phyloP scores from a whole-genome alignment of 2,329 filamentous ascomycete species.

The Xylariaceae sp. region DNA sequence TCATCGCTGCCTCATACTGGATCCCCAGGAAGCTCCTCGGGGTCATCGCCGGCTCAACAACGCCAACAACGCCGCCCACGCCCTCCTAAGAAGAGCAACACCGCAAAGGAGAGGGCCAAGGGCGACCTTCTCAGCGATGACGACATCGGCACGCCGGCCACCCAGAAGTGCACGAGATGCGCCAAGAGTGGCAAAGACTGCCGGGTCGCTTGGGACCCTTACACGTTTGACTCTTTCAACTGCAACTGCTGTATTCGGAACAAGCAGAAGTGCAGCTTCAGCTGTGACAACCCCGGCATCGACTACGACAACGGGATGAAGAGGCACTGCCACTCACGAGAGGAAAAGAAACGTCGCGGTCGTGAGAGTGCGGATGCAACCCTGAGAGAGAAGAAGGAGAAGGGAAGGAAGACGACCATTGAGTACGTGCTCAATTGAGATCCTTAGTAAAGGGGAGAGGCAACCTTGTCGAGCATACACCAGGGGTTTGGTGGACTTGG shows the following conservation, averaged over 20 bases:
- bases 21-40: not conserved
- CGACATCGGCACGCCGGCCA: not conserved
- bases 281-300: conserved; percentile 1
- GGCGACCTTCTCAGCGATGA: not conserved
- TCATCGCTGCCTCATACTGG: not conserved
- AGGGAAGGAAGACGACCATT: no score
- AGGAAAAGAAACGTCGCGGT: not conserved
- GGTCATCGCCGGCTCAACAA: not conserved
- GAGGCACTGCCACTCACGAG: not conserved
- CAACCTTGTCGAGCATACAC: no score
- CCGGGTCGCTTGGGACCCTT: conserved; percentile 4
- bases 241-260: conserved; percentile 4
- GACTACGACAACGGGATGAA: not conserved
- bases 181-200: not conserved
- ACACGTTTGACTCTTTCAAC: conserved; percentile 3
- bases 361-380: not conserved
- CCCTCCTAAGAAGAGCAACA: not conserved
- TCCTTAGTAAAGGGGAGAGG: no score
- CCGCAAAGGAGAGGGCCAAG: not conserved
- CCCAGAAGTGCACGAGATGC: not conserved
- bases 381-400: not conserved
- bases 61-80: not conserved
- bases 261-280: conserved; percentile 6
- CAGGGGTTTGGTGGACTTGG: no score
- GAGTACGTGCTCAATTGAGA: no score